A percentile compares a stretch with the other conserved stretches of the same genome.
These are phyloP conservation scores for Salix exigua DNA, from an alignment of 345 rosid species.

Conservation along the genomic window DNA sequence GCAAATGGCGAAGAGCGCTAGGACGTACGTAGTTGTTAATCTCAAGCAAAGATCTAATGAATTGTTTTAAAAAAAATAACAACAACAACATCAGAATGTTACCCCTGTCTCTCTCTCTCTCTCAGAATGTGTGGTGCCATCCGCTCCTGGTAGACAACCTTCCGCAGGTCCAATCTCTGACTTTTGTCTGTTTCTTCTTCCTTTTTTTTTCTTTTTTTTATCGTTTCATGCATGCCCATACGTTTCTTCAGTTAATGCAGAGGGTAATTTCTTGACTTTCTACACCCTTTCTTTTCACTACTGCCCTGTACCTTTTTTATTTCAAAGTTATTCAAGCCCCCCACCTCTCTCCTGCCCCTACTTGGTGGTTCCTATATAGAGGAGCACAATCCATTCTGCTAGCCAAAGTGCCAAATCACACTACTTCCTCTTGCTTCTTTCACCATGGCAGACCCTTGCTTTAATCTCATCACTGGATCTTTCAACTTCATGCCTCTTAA, in stretches of 20 bases:
- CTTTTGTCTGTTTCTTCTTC: constrained; percentile 16
- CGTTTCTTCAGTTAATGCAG: not conserved
- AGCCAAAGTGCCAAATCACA: not conserved
- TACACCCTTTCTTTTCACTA: not conserved
- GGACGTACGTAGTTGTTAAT: constrained; percentile 1
- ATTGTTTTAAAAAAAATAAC: not conserved
- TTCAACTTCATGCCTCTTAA: constrained; percentile 36
- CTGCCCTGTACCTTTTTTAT: not conserved
- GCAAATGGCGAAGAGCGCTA: constrained; percentile 14
- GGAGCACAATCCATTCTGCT: not conserved
- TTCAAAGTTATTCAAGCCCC: not conserved
- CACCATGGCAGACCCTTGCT: constrained; percentile 42
- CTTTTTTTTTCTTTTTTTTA: not conserved
- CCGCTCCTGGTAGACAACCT: constrained; percentile 24
- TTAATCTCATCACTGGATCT: constrained; percentile 32
- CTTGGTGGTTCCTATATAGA: not conserved
- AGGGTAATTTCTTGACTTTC: constrained; percentile 13
- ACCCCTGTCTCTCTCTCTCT: constrained; percentile 10
- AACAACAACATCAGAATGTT: constrained; percentile 10
- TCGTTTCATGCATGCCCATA: not conserved
- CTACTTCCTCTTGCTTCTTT: not conserved
- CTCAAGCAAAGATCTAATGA: constrained; percentile 7
- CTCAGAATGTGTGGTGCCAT: constrained; percentile 7
- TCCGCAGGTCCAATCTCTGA: constrained; percentile 20
- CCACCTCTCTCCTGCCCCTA: not conserved